Evolutionary conservation across 176 grass and related monocot species (phyloP).

Genomic region (Musa troglodytarum): DNA sequence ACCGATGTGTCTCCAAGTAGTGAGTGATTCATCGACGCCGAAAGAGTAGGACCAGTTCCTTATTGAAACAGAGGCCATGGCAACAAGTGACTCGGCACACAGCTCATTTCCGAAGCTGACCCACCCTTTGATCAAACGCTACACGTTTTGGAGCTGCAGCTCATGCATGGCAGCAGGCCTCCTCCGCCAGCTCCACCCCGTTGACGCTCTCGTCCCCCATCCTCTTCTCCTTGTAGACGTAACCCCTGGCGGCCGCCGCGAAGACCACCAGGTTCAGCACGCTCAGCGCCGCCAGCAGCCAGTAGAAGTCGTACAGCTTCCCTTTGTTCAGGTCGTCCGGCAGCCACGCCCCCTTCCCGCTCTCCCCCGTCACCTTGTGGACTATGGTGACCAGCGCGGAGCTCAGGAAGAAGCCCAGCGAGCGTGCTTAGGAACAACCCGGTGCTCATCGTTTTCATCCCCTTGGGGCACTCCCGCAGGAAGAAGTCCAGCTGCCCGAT

Average conservation of each 20-base stretch:
- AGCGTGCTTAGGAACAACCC: constrained; percentile 90
- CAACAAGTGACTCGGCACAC: no score
- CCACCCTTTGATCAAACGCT: no score
- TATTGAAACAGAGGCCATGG: no score
- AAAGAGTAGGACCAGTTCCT: no score
- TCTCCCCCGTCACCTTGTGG: constrained; percentile 41
- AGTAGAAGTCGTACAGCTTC: constrained; percentile 88
- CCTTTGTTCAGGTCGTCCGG: constrained; percentile 66
- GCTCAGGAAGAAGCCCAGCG: constrained; percentile 87
- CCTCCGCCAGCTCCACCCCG: constrained; percentile 62
- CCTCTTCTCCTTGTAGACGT: constrained; percentile 87
- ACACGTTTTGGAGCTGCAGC: no score
- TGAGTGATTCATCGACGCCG: no score
- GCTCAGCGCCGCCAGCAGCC: constrained; percentile 62
- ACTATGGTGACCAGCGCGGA: constrained; percentile 65
- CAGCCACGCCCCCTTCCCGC: constrained; percentile 45
- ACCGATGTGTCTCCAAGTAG: no score
- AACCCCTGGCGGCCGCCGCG: constrained; percentile 32
- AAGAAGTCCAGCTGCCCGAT: constrained; percentile 96
- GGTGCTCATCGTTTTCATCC: constrained; percentile 99
- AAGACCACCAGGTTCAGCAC: constrained; percentile 40
- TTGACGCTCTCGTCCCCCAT: constrained; percentile 27
- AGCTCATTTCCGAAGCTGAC: no score
- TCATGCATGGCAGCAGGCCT: constrained; percentile 27
- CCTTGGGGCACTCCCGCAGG: constrained; percentile 87